A percentile compares a stretch with the other conserved stretches of the same genome.
Evolutionary conservation across 2,329 filamentous ascomycete genomes (phyloP).

Genomic region (Aspergillus vadensis): DNA sequence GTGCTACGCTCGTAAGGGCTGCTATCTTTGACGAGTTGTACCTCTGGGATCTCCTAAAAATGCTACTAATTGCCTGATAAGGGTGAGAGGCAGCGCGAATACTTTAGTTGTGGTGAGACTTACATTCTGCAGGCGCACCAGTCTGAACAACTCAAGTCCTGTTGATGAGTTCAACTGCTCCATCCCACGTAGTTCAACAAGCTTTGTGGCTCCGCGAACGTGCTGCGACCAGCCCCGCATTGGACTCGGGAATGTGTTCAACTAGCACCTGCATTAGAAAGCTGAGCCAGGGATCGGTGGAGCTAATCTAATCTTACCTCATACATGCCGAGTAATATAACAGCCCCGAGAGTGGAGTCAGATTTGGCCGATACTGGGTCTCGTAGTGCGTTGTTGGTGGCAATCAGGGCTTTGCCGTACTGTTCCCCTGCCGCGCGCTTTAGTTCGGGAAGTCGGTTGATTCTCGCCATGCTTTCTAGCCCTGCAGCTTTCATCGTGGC

Average conservation of each 20-base stretch:
- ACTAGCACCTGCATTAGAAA: too few relatives aligned
- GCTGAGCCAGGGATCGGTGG: too few relatives aligned
- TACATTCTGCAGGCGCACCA: not conserved
- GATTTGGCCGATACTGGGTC: constrained; percentile 9
- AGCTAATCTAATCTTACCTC: constrained; percentile 4
- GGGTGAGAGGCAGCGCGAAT: too few relatives aligned
- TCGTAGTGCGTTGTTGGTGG: constrained; percentile 11
- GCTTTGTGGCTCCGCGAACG: not conserved
- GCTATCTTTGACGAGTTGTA: not conserved
- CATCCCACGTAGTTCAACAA: not conserved
- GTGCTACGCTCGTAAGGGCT: not conserved
- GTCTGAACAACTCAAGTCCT: not conserved
- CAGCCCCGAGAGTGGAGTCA: constrained; percentile 10
- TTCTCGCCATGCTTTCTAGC: constrained; percentile 12
- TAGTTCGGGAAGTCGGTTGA: not conserved
- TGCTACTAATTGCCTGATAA: not conserved
- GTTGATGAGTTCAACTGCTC: not conserved
- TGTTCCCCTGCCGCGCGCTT: constrained; percentile 5
- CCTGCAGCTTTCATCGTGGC: constrained; percentile 13
- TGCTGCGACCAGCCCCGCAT: not conserved
- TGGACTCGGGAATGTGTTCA: too few relatives aligned
- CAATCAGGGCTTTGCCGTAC: constrained; percentile 11
- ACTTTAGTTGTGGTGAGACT: not conserved
- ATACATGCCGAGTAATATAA: constrained; percentile 13
- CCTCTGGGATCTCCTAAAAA: not conserved